Percentiles rank a stretch among this genome's conserved stretches.
These are phyloP conservation scores for Podospora conica DNA, from an alignment of 495 filamentous ascomycete species.

Conservation along the genomic window DNA sequence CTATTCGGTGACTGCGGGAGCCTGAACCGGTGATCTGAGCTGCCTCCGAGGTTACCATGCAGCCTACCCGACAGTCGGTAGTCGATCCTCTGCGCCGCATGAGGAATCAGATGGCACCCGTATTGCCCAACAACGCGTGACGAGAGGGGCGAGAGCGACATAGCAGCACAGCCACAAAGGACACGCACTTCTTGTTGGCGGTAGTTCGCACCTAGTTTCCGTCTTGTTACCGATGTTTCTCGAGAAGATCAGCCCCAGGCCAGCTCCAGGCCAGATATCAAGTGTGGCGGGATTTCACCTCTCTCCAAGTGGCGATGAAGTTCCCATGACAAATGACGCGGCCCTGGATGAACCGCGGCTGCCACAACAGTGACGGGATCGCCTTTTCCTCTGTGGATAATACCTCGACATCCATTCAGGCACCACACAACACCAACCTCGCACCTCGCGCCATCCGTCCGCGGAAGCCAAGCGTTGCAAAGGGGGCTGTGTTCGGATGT, in stretches of 20 bases:
- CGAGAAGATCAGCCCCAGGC: not conserved
- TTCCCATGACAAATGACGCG: not conserved
- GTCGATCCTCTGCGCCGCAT: not conserved
- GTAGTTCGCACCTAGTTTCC: not conserved
- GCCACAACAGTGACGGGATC: not conserved
- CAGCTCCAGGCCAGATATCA: not conserved
- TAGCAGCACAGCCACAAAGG: not conserved
- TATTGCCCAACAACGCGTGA: not conserved
- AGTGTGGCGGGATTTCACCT: not conserved
- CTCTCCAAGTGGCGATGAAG: not conserved
- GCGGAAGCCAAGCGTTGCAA: not conserved
- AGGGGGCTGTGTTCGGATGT: constrained; percentile 8
- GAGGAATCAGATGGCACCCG: not conserved
- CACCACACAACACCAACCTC: not conserved
- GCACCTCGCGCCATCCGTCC: not conserved
- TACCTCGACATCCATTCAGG: not conserved
- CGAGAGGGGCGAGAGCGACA: not conserved
- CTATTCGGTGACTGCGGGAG: not conserved
- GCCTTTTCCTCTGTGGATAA: not conserved
- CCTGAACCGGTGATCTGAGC: not conserved
- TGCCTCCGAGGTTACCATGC: not conserved
- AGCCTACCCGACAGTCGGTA: not conserved
- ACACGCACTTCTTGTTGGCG: not conserved
- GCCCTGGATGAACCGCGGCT: not conserved
- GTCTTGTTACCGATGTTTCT: not conserved